phyloP scores from a whole-genome alignment of 1,284 basidiomycete genomes.

The Naganishia sp. region DNA sequence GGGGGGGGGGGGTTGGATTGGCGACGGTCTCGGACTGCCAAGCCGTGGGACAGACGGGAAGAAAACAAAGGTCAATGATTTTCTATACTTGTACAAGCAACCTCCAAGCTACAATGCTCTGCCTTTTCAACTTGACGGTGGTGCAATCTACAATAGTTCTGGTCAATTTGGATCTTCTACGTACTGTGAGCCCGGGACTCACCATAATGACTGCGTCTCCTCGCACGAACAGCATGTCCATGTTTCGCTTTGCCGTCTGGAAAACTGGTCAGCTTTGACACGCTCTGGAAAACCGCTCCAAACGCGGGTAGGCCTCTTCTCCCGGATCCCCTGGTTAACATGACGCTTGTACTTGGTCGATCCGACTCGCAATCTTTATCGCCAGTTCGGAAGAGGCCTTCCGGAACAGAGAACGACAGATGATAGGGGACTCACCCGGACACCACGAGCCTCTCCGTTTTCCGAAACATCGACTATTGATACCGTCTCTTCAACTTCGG shows the following conservation, averaged over 20 bases:
- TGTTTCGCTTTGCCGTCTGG: slow-evolving; percentile 87
- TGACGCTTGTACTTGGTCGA: too few relatives aligned
- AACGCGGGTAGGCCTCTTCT: too few relatives aligned
- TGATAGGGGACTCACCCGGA: slow-evolving; percentile 51
- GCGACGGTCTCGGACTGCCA: too few relatives aligned
- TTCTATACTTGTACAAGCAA: not conserved
- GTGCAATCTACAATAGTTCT: slow-evolving; percentile 1
- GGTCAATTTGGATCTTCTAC: not conserved
- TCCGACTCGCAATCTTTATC: too few relatives aligned
- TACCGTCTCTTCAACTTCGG: slow-evolving; percentile 94
- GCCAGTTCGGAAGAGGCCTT: too few relatives aligned
- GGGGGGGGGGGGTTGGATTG: too few relatives aligned
- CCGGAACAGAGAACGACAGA: not conserved
- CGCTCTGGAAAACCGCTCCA: not conserved
- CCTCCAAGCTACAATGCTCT: not conserved
- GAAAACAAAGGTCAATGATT: too few relatives aligned
- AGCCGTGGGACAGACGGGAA: too few relatives aligned
- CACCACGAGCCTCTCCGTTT: slow-evolving; percentile 53
- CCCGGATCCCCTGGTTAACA: too few relatives aligned
- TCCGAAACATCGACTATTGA: slow-evolving; percentile 77
- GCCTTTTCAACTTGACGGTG: slow-evolving; percentile 4
- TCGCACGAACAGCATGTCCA: slow-evolving; percentile 97
- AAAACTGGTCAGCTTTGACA: not conserved
- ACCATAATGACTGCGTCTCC: slow-evolving; percentile 93
- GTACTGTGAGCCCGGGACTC: slow-evolving; percentile 44